Evolutionary conservation across 345 rosid genomes (phyloP), one percentile per base, ranked within the genome.

Genomic region (Boechera retrofracta): DNA sequence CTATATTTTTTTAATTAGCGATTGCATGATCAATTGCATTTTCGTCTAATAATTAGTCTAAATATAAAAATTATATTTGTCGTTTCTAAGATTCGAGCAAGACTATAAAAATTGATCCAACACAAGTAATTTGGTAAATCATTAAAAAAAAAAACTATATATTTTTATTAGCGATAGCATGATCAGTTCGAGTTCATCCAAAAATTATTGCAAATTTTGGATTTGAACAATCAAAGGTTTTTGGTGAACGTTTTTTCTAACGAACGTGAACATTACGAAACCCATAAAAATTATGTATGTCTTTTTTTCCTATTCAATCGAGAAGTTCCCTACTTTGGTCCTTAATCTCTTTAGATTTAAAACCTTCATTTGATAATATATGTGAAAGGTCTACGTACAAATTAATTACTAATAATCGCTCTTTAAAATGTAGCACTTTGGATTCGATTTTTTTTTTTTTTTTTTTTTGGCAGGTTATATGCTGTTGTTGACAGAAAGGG

Each of bases 371-470:
- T 45, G 9, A 45, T 29, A 8, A 45, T 64, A n/a, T 62, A 24
- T 26, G 5, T 41, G 8, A 44, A 10, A 38, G 16, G 21, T 57
- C 41, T 21, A 51, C 3, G 5, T 63, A 13, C 35, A 26, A 64
- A 42, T 2, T 35, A 35, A 5, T 4, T 29, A 64, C 10, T 45
- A 10, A 64, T 6, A 26, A 2, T 61, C 6, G 47, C 48, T 41
- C 67, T 62, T 24, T n/a, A 62, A 41, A 63, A 41, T 24, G 51
- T 62, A 62, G 21, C 67, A 41, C 12, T 64, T 18, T 66, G 57
- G 32, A 48, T 32, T 26, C 36, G 21, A 6, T 2, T 31, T 31
- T 31, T 24, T 21, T 12, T 47, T 21, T 12, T 47, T 21, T 21
- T 44, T 12, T 47, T 21, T 16, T 16, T 16, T 21, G 28, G 21